A percentile compares a stretch with the other conserved stretches of the same genome.
These are phyloP conservation scores for Ganoderma lingzhi DNA, from an alignment of 1,284 basidiomycete genomes.

Conservation along the genomic window DNA sequence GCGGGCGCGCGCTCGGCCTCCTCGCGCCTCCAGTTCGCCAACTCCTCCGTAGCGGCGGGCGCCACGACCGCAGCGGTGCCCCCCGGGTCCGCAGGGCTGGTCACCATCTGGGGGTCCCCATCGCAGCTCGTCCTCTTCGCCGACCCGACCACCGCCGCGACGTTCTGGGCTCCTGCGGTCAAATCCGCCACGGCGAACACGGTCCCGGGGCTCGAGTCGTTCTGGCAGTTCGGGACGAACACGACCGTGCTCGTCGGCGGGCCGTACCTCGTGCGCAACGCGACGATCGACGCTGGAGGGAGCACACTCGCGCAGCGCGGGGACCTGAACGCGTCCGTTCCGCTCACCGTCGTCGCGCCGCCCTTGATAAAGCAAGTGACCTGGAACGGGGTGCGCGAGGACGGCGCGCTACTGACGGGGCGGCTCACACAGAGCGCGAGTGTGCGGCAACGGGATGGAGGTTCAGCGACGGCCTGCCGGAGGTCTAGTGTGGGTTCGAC, in stretches of 20 bases:
- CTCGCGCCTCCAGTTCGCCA: conserved; percentile 36
- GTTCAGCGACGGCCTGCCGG: conserved; percentile 76
- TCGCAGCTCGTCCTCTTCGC: conserved; percentile 72
- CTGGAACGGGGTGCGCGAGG: conserved; percentile 69
- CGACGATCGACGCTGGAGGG: conserved; percentile 32
- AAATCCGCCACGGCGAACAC: conserved; percentile 31
- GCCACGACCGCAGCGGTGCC: conserved; percentile 56
- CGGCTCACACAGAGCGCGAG: conserved; percentile 30
- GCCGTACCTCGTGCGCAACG: conserved; percentile 63
- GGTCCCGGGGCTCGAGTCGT: conserved; percentile 46
- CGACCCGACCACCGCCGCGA: conserved; percentile 68
- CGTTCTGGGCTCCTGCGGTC: conserved; percentile 61
- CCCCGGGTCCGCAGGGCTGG: conserved; percentile 61
- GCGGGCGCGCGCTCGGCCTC: conserved; percentile 42
- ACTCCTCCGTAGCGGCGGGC: conserved; percentile 16
- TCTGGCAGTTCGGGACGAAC: conserved; percentile 62
- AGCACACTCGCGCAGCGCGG: conserved; percentile 52
- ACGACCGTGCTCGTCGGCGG: conserved; percentile 59
- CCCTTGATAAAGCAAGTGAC: conserved; percentile 57
- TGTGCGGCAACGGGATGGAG: conserved; percentile 59
- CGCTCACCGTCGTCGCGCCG: conserved; percentile 61
- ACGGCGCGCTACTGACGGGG: conserved; percentile 36
- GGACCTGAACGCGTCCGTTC: conserved; percentile 53
- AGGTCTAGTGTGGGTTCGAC: conserved; percentile 61
- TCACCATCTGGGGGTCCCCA: conserved; percentile 70